Conservation (phyloP, 176 grass and related monocot species). For the Poa annua region DNA sequence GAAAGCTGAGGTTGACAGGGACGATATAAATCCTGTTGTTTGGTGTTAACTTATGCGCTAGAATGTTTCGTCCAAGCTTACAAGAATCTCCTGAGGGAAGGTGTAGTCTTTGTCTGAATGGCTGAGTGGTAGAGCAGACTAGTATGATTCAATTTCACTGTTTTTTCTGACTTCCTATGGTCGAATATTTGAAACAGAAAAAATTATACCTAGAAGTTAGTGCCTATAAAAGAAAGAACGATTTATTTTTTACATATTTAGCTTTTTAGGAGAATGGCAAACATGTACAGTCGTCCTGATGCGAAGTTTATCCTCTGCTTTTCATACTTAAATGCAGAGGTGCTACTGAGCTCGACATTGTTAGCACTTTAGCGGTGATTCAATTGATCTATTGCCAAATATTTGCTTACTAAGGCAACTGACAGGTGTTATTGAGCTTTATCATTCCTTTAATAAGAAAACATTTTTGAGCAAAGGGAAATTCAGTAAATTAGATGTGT, state of each 20-base stretch:
- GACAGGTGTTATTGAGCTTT: background rate
- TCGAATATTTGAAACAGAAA: background rate
- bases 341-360: background rate
- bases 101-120: background rate
- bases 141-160: constrained; percentile 6
- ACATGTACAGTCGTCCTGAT: constrained; percentile 10
- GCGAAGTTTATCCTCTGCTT: background rate
- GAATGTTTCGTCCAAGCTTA: constrained; percentile 24
- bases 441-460: background rate
- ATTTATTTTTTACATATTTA: background rate
- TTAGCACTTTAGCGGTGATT: background rate
- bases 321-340: background rate
- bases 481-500: background rate
- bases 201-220: constrained; percentile 12
- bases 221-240: background rate
- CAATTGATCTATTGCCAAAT: background rate
- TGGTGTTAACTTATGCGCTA: constrained; percentile 17
- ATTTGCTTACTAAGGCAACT: background rate
- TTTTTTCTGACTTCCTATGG: background rate
- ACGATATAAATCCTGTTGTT: background rate
- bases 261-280: background rate
- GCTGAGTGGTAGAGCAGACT: constrained; percentile 17
- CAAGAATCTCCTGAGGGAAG: background rate
- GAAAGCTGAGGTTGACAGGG: constrained; percentile 20
- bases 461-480: background rate